Evolutionary conservation across 2,329 filamentous ascomycete species (phyloP), one percentile per base, ranked within the genome.

Genomic region (Cercospora sp.): DNA sequence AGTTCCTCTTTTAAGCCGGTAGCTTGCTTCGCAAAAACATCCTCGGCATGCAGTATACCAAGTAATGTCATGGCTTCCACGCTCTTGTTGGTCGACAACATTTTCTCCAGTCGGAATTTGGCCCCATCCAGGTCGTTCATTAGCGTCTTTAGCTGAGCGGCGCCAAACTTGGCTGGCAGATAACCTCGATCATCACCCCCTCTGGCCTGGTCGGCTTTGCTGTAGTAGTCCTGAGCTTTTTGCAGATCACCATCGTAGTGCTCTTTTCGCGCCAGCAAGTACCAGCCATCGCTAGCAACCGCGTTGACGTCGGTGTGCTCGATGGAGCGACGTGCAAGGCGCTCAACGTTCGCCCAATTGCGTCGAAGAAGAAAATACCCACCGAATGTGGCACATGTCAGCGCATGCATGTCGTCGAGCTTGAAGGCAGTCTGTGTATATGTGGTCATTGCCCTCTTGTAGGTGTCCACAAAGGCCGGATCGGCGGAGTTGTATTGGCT

Each of bases 281-380:
- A 99, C 94, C 94, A 98, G 40, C 95, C 96, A 78, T 99, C 96
- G 81, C 94, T 97, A 26, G 94, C 94, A 79, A 98, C 93, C 3
- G 94, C 92, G 79, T 97, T 97, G 74, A 98, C 92, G 77, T 99
- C 95, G 2, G 95, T 98, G 75, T 92, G 90, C 76, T 97, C 93
- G 70, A 99, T 97, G 6, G 95, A 94, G 79, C 95, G 95, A 78
- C 94, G 91, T 7, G 94, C 92, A 18, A 99, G 85, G 21, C 89
- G 89, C 73, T 98, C 93, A 9, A 95, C 93, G 69, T 93, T 93
- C 26, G 88, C 82, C 80, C 93, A 90, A 8, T 89, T 88, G 78
- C 93, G 96, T 75, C 91, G 88, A 2, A 93, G 89, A 30, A 97
- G 83, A 80, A 97, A 98, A 80, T 97, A 97, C 71, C 89, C 86